A percentile compares a stretch with the other conserved stretches of the same genome.
Conservation (phyloP, 352 stramenopile species). For the Phytophthora aleatoria region DNA sequence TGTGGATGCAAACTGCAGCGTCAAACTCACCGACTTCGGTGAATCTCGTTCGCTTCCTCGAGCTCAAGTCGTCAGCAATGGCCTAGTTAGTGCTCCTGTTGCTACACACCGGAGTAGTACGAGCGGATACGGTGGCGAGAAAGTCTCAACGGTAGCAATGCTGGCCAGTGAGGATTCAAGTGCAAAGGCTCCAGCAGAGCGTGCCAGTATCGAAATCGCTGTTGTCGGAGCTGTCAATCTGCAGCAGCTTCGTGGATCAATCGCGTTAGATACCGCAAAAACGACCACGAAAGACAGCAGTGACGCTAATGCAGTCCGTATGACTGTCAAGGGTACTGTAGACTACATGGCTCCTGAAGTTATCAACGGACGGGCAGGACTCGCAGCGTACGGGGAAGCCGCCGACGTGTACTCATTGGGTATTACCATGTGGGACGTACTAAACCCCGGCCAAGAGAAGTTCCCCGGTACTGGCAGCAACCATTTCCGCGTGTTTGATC, state of each 20-base stretch:
- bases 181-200: constrained; percentile 11
- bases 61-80: constrained; percentile 38
- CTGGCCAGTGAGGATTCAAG: constrained; percentile 21
- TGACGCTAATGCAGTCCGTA: constrained; percentile 35
- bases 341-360: constrained; percentile 84
- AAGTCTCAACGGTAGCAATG: constrained; percentile 35
- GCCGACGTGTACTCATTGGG: constrained; percentile 78
- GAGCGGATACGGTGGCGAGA: constrained; percentile 22
- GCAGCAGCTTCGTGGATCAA: constrained; percentile 34
- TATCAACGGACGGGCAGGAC: constrained; percentile 61
- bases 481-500: constrained; percentile 63
- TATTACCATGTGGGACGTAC: constrained; percentile 79
- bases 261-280: constrained; percentile 20
- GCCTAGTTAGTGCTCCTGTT: constrained; percentile 5
- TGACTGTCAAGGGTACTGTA: constrained; percentile 73
- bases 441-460: constrained; percentile 59
- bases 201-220: constrained; percentile 34
- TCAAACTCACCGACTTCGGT: constrained; percentile 81
- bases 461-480: constrained; percentile 52
- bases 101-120: constrained; percentile 12
- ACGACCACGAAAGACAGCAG: constrained; percentile 12
- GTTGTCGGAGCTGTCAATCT: constrained; percentile 39
- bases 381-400: constrained; percentile 61
- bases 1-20: constrained; percentile 53
- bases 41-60: constrained; percentile 59